phyloP scores from a whole-genome alignment of 1,284 basidiomycete species.

The Tilletia caries region DNA sequence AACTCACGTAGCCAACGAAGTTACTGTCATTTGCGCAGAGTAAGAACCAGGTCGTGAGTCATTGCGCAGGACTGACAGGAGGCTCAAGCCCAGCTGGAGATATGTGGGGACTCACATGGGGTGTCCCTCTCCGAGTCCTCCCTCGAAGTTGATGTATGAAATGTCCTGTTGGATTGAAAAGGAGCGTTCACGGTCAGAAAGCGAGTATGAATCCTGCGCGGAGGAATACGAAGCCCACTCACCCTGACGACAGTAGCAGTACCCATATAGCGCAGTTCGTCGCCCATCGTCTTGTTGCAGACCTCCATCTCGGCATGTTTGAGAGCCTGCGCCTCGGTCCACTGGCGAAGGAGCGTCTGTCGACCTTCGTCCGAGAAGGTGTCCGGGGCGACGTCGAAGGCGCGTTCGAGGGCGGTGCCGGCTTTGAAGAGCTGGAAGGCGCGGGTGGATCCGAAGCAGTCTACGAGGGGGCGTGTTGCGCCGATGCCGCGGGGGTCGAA shows the following conservation, averaged over 20 bases:
- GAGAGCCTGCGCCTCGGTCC: constrained; percentile 53
- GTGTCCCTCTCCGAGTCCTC: constrained; percentile 50
- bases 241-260: constrained; percentile 57
- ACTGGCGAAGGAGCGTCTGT: constrained; percentile 51
- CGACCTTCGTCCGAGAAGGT: constrained; percentile 34
- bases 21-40: not conserved
- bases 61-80: no score
- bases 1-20: constrained; percentile 12
- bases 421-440: constrained; percentile 52
- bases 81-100: no score
- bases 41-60: not conserved
- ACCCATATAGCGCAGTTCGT: constrained; percentile 57
- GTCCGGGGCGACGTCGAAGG: constrained; percentile 52
- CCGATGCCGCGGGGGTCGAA: constrained; percentile 59
- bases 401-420: constrained; percentile 55
- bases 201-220: no score
- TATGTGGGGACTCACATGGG: constrained; percentile 54
- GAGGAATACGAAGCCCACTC: not conserved
- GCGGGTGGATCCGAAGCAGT: constrained; percentile 53
- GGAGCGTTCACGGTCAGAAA: not conserved
- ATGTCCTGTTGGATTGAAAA: constrained; percentile 52
- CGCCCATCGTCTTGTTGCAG: constrained; percentile 56
- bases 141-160: constrained; percentile 55
- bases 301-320: constrained; percentile 54
- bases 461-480: constrained; percentile 53